Percentiles rank a stretch among this genome's conserved stretches.
These are phyloP conservation scores for Prasinococcaceae sp. DNA, from an alignment of 139 green algal species.

Conservation along the genomic window DNA sequence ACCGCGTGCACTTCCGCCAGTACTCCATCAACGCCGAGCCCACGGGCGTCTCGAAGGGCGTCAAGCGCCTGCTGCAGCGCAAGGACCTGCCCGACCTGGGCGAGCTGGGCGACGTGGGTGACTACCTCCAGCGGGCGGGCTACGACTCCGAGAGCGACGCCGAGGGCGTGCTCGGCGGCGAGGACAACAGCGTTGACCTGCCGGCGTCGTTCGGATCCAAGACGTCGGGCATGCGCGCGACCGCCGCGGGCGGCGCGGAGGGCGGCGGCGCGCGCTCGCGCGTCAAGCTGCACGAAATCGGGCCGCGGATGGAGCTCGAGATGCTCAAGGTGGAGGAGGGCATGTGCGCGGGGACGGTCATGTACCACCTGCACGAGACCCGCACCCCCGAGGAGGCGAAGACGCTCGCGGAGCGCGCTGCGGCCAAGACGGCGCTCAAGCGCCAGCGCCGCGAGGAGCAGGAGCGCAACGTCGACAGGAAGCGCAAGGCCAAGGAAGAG, in stretches of 20 bases:
- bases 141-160: conserved; percentile 56
- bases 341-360: conserved; percentile 65
- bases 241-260: conserved; percentile 25
- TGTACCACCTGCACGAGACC: conserved; percentile 77
- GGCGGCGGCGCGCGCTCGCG: conserved; percentile 34
- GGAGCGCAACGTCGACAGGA: conserved; percentile 26
- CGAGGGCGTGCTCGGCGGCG: conserved; percentile 26
- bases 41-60: conserved; percentile 51
- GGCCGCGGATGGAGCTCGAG: conserved; percentile 75
- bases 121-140: conserved; percentile 73
- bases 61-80: conserved; percentile 56
- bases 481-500: conserved; percentile 5
- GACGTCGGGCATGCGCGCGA: not conserved
- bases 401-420: conserved; percentile 28
- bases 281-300: conserved; percentile 70
- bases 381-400: conserved; percentile 34
- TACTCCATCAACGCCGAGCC: conserved; percentile 64
- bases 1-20: conserved; percentile 67
- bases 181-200: not conserved
- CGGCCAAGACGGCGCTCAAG: conserved; percentile 13
- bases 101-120: conserved; percentile 57
- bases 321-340: conserved; percentile 91
- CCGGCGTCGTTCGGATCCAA: conserved; percentile 21
- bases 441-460: conserved; percentile 21
- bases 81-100: conserved; percentile 51